Conservation (phyloP, 1,284 basidiomycete species). For the Agroathelia rolfsii region DNA sequence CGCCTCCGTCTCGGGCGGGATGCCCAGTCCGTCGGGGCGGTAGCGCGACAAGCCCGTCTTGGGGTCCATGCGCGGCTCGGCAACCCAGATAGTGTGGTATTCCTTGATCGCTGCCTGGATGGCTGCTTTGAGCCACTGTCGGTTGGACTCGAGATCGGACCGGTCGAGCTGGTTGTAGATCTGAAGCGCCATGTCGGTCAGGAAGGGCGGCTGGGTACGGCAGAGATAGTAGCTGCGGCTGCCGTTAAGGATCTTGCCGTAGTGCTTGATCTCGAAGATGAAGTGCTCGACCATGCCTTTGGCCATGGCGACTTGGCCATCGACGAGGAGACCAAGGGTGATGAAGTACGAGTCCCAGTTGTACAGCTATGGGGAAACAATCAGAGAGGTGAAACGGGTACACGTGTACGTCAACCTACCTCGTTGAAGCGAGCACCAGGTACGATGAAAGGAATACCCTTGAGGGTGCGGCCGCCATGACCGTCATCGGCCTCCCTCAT, state of each 20-base stretch:
- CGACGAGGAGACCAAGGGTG: constrained; percentile 86
- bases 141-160: constrained; percentile 74
- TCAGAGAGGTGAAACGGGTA: constrained; percentile 8
- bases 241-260: constrained; percentile 81
- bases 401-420: constrained; percentile 35
- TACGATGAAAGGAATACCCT: constrained; percentile 94
- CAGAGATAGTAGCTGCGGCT: constrained; percentile 87
- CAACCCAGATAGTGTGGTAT: constrained; percentile 96
- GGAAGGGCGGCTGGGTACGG: constrained; percentile 94
- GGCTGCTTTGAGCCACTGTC: constrained; percentile 86
- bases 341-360: constrained; percentile 97
- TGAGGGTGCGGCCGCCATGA: constrained; percentile 69
- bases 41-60: constrained; percentile 91
- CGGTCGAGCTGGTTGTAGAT: constrained; percentile 95
- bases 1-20: constrained; percentile 97
- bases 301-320: constrained; percentile 88
- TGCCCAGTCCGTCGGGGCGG: constrained; percentile 90
- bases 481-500: constrained; percentile 89
- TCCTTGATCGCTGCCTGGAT: constrained; percentile 98
- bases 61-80: constrained; percentile 85
- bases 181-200: constrained; percentile 97
- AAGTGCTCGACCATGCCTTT: constrained; percentile 98
- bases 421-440: constrained; percentile 98
- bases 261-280: constrained; percentile 97
- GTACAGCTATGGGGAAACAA: constrained; percentile 47